Conservation (phyloP, 306 rosid species). For the Mimosa pudica region DNA sequence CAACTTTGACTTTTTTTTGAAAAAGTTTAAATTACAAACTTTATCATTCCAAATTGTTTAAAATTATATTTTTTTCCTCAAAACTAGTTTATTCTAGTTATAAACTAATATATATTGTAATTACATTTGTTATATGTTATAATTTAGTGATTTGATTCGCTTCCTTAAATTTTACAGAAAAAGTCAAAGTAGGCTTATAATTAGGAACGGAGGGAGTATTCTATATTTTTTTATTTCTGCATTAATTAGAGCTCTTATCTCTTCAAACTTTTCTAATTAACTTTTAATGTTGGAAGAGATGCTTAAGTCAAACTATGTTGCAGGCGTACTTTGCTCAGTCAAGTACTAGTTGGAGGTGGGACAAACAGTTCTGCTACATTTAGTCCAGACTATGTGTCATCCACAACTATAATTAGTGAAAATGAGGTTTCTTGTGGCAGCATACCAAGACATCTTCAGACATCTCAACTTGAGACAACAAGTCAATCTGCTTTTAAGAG, state of each 20-base stretch:
- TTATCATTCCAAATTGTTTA: too few species aligned
- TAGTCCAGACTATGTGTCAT: slow-evolving; percentile 50
- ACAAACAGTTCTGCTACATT: slow-evolving; percentile 36
- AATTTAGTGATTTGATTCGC: too few species aligned
- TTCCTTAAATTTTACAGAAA: too few species aligned
- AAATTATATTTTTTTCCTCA: too few species aligned
- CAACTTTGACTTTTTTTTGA: too few species aligned
- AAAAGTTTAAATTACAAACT: too few species aligned
- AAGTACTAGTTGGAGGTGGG: slow-evolving; percentile 59
- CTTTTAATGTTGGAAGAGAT: slow-evolving; percentile 7
- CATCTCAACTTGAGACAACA: slow-evolving; percentile 39
- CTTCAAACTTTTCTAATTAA: neutral
- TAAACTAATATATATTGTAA: too few species aligned
- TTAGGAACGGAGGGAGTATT: neutral
- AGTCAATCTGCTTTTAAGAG: slow-evolving; percentile 42
- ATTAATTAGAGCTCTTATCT: slow-evolving; percentile 9
- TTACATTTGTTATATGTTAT: too few species aligned
- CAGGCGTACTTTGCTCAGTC: slow-evolving; percentile 97
- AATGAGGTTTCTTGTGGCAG: slow-evolving; percentile 48
- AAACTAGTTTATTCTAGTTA: too few species aligned
- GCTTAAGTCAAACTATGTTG: slow-evolving; percentile 34
- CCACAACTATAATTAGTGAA: slow-evolving; percentile 45
- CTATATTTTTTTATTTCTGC: slow-evolving; percentile 2
- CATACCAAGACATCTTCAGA: slow-evolving; percentile 38
- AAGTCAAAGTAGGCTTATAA: too few species aligned